Percentiles rank a stretch among this genome's conserved stretches.
Evolutionary conservation across 768 basidiomycete species (phyloP).

Genomic region (Phanerochaete carnosa): DNA sequence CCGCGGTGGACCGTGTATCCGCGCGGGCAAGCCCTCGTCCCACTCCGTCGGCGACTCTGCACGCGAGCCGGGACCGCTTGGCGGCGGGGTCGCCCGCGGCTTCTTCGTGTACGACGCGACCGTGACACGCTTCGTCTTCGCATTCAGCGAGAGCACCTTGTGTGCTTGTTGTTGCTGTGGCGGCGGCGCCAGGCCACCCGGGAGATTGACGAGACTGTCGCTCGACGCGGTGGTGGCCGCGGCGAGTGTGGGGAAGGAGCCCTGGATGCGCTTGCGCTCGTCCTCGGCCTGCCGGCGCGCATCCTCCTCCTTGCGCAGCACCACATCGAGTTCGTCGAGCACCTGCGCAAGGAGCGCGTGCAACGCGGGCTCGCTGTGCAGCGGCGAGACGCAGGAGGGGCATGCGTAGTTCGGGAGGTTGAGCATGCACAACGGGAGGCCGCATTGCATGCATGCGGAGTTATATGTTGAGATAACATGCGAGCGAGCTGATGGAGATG

Average conservation of each 20-base stretch:
- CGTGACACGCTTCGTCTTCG: background rate
- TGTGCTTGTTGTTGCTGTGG: background rate
- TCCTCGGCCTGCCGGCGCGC: background rate
- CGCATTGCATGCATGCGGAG: conserved; percentile 2
- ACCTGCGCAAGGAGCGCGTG: background rate
- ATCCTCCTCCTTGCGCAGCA: background rate
- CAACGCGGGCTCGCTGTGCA: background rate
- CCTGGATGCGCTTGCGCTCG: background rate
- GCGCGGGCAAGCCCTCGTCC: background rate
- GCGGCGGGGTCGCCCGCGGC: background rate
- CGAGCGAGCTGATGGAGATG: background rate
- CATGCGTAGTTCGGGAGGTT: background rate
- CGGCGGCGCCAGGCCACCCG: background rate
- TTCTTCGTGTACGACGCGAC: background rate
- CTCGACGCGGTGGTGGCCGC: background rate
- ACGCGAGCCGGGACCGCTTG: background rate
- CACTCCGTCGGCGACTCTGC: background rate
- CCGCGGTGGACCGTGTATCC: background rate
- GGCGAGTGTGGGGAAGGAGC: background rate
- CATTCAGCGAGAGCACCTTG: conserved; percentile 1
- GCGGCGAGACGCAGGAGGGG: background rate
- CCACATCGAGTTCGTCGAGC: background rate
- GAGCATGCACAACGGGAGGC: background rate
- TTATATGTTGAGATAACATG: background rate
- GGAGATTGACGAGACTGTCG: no score